A percentile compares a stretch with the other conserved stretches of the same genome.
Conservation (phyloP, 495 filamentous ascomycete species). For the Xylaria sp. region DNA sequence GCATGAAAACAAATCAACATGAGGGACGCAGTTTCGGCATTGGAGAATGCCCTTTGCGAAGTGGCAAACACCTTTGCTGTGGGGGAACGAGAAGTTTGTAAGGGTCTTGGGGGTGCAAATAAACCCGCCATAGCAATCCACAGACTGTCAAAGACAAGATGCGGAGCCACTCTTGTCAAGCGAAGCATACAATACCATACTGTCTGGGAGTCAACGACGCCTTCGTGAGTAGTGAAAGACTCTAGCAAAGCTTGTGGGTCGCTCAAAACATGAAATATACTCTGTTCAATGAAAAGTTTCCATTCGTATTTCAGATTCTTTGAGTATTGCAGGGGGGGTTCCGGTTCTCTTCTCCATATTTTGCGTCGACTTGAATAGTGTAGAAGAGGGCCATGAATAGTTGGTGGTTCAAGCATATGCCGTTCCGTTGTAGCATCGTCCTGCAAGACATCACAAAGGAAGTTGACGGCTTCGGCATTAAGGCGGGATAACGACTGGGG, state of each 20-base stretch:
- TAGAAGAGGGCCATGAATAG: constrained; percentile 33
- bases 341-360: constrained; percentile 48
- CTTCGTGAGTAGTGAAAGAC: constrained; percentile 66
- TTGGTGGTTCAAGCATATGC: constrained; percentile 52
- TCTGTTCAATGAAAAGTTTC: constrained; percentile 73
- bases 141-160: constrained; percentile 73
- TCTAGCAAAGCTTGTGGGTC: constrained; percentile 66
- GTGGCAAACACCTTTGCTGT: constrained; percentile 50
- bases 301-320: constrained; percentile 49
- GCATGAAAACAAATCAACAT: constrained; percentile 62
- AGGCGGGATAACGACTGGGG: constrained; percentile 53
- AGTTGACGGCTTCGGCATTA: constrained; percentile 56
- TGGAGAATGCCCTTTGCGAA: constrained; percentile 45
- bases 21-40: constrained; percentile 55
- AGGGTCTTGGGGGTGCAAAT: constrained; percentile 68
- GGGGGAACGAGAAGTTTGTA: constrained; percentile 53
- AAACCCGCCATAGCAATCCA: constrained; percentile 75
- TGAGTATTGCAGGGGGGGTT: constrained; percentile 37
- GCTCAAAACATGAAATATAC: constrained; percentile 75
- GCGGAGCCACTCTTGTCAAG: constrained; percentile 57
- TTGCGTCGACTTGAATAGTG: constrained; percentile 41
- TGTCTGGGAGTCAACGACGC: constrained; percentile 57
- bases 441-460: constrained; percentile 60
- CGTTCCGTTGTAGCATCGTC: constrained; percentile 56
- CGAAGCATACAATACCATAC: constrained; percentile 60